Percentiles rank a stretch among this genome's conserved stretches.
These are phyloP conservation scores for Primulina tabacum DNA, from an alignment of 257 asterid species.

Conservation along the genomic window DNA sequence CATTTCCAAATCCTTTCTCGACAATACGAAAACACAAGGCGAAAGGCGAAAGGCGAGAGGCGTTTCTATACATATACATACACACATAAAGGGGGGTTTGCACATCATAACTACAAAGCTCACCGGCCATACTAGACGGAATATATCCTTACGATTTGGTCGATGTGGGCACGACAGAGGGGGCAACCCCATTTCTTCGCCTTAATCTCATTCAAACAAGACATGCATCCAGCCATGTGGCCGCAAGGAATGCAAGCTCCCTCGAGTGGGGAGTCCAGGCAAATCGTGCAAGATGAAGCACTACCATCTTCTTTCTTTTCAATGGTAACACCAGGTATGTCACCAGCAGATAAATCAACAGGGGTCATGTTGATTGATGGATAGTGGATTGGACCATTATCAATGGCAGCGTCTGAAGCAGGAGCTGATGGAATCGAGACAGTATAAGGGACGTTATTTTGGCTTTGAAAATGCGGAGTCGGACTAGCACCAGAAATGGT, in stretches of 20 bases:
- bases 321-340: conserved; percentile 13
- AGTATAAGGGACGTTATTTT: conserved; percentile 9
- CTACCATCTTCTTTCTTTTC: conserved; percentile 34
- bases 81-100: too few relatives aligned
- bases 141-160: conserved; percentile 70
- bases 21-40: too few relatives aligned
- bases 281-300: conserved; percentile 63
- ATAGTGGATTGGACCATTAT: conserved; percentile 65
- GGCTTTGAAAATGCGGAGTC: too few relatives aligned
- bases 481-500: too few relatives aligned
- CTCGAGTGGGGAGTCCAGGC: conserved; percentile 75
- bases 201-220: conserved; percentile 69
- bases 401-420: conserved; percentile 23
- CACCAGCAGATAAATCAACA: conserved; percentile 35
- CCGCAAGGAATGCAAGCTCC: conserved; percentile 96
- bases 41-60: too few relatives aligned
- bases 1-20: too few relatives aligned
- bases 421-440: conserved; percentile 54
- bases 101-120: conserved; percentile 5
- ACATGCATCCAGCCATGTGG: conserved; percentile 94
- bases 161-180: conserved; percentile 76
- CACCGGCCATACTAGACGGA: conserved; percentile 53
- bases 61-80: too few relatives aligned
- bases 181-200: conserved; percentile 90
- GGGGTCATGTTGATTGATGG: conserved; percentile 60